A percentile compares a stretch with the other conserved stretches of the same genome.
These are phyloP conservation scores for Eucalyptus pauciflora DNA, from an alignment of 345 rosid species.

Conservation along the genomic window DNA sequence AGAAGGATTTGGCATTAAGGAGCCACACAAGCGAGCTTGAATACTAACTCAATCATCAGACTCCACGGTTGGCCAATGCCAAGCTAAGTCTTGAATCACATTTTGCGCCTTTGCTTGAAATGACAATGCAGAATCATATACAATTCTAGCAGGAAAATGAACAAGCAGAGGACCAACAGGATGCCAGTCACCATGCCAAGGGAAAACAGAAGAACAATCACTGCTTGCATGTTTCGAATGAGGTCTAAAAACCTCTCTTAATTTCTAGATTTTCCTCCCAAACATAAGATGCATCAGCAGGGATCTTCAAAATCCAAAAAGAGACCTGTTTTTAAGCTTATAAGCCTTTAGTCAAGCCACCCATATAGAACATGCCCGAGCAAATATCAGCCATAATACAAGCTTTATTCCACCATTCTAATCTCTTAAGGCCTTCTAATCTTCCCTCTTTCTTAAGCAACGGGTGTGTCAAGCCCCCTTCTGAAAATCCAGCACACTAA, in stretches of 20 bases:
- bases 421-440: neutral
- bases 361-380: neutral
- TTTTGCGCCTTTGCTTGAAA: neutral
- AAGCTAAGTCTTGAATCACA: neutral
- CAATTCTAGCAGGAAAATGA: neutral
- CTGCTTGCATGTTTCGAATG: neutral
- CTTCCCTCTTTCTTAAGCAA: neutral
- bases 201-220: neutral
- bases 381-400: neutral
- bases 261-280: neutral
- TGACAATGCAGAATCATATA: neutral
- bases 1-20: neutral
- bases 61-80: neutral
- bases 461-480: neutral
- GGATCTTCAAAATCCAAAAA: neutral
- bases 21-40: neutral
- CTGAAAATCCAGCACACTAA: neutral
- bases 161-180: neutral
- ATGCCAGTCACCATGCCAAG: neutral
- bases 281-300: neutral
- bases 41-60: neutral
- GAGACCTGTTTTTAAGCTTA: neutral
- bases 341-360: neutral
- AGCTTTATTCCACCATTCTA: neutral
- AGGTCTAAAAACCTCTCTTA: neutral